Percentiles rank a stretch among this genome's conserved stretches.
These are phyloP conservation scores for Salinomyces thailandicus DNA, from an alignment of 2,329 filamentous ascomycete genomes.

Conservation along the genomic window DNA sequence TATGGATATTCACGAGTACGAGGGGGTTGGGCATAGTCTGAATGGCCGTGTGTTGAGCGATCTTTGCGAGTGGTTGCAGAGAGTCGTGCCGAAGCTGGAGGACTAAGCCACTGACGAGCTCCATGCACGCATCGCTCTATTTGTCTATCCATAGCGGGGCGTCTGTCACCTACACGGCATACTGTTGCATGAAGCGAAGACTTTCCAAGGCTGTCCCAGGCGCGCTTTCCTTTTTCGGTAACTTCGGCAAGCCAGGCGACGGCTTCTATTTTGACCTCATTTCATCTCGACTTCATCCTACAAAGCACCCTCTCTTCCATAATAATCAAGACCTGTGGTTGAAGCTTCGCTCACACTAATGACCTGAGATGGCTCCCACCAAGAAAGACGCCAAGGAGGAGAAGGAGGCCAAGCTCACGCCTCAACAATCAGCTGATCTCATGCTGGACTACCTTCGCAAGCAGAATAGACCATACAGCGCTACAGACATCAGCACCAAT, in stretches of 20 bases:
- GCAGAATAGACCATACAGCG: slow-evolving; percentile 26
- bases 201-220: no score
- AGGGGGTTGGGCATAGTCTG: slow-evolving; percentile 38
- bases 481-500: slow-evolving; percentile 27
- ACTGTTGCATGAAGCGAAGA: no score
- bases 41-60: slow-evolving; percentile 35
- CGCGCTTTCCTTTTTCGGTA: neutral
- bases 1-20: slow-evolving; percentile 37
- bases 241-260: neutral
- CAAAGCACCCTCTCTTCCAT: neutral
- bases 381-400: slow-evolving; percentile 19
- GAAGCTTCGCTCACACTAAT: no score
- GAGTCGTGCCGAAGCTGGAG: slow-evolving; percentile 30
- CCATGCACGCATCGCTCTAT: neutral
- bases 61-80: slow-evolving; percentile 34
- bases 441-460: slow-evolving; percentile 24
- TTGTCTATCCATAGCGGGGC: neutral
- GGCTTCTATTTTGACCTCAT: neutral
- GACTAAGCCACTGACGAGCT: slow-evolving; percentile 12
- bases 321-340: no score
- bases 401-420: slow-evolving; percentile 21
- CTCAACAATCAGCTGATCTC: slow-evolving; percentile 20
- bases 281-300: no score
- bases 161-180: no score
- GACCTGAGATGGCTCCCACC: slow-evolving; percentile 22